Evolutionary conservation across 306 rosid genomes (phyloP), one percentile per base, ranked within the genome.

Genomic region (Quercus ilex): DNA sequence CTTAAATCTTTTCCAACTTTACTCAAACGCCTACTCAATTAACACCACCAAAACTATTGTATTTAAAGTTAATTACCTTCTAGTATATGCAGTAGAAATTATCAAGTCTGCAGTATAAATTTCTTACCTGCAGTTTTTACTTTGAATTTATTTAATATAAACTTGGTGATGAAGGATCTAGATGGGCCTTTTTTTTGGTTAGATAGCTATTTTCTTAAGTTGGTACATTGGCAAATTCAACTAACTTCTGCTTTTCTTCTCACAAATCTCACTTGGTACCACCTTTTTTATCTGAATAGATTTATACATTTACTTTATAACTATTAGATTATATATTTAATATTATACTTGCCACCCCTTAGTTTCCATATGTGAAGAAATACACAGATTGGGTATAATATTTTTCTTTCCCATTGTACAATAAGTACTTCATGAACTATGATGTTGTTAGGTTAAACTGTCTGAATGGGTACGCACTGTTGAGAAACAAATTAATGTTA

Each of bases 161-260:
- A 76, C 85, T 69, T 82, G 73, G 81, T 41, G 60, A 59, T 55
- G 18, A 81, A 78, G 79, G 71, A 83, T 81, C 83, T 76, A 85
- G 55, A 76, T 81, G 88, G 82, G 56, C 75, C 74, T 83, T 57
- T 73, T 73, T 63, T 69, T 78, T 69, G 88, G 95, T 90, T 80
- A 82, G 89, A 83, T 86, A 77, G 84, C 91, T 82, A 86, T 84
- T 90, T 86, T 90, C 87, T 90, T 67, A 83, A 83, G 94, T 86
- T 86, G 95, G 90, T 92, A 53, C 86, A 75, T 75, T 71, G 93
- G 91, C 93, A 85, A 86, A 84, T 82, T 87, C 84, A 83, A 63
- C 87, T 81, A 87, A 89, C 94, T 38, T 83, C 82, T 69, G 43
- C 69, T 77, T 21, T 79, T 74, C 83, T 82, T 80, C 79, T 62